phyloP scores from a whole-genome alignment of 2,329 filamentous ascomycete species.

The Aspergillus fumigatus region DNA sequence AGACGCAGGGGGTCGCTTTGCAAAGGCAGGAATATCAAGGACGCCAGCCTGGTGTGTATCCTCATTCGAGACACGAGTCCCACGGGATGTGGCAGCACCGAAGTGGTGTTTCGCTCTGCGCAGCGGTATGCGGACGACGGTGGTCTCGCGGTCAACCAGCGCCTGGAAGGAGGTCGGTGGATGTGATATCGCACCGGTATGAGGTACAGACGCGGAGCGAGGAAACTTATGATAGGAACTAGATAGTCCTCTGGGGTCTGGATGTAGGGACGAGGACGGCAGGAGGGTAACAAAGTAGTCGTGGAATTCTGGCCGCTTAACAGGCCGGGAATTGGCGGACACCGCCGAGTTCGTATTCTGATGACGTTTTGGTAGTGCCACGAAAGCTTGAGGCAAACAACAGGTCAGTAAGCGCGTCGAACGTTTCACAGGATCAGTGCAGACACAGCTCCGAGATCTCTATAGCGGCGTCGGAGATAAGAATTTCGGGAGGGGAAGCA shows the following conservation, averaged over 20 bases:
- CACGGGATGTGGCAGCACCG: slow-evolving; percentile 72
- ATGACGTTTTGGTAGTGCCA: slow-evolving; percentile 22
- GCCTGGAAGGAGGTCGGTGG: slow-evolving; percentile 57
- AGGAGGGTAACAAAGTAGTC: slow-evolving; percentile 97
- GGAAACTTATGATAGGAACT: slow-evolving; percentile 81
- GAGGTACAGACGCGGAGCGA: slow-evolving; percentile 75
- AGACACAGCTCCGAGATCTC: not conserved
- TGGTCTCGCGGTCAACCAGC: slow-evolving; percentile 69
- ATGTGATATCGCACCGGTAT: slow-evolving; percentile 50
- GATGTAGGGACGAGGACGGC: slow-evolving; percentile 86
- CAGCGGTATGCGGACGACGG: slow-evolving; percentile 90
- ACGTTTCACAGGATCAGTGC: not conserved
- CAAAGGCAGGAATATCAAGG: slow-evolving; percentile 88
- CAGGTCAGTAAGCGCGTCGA: not conserved
- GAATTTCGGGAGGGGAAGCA: slow-evolving; percentile 2
- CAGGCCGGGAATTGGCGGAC: slow-evolving; percentile 7
- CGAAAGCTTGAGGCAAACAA: slow-evolving; percentile 26
- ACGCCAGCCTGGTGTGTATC: slow-evolving; percentile 93
- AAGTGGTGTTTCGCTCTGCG: slow-evolving; percentile 95
- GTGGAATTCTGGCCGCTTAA: slow-evolving; percentile 62
- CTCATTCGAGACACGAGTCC: slow-evolving; percentile 84
- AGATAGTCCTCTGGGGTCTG: slow-evolving; percentile 64
- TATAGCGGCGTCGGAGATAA: slow-evolving; percentile 16
- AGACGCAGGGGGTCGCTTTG: slow-evolving; percentile 70
- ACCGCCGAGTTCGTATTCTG: slow-evolving; percentile 19